Evolutionary conservation across 305 asterid species (phyloP).

Genomic region (Plantago coronopus): DNA sequence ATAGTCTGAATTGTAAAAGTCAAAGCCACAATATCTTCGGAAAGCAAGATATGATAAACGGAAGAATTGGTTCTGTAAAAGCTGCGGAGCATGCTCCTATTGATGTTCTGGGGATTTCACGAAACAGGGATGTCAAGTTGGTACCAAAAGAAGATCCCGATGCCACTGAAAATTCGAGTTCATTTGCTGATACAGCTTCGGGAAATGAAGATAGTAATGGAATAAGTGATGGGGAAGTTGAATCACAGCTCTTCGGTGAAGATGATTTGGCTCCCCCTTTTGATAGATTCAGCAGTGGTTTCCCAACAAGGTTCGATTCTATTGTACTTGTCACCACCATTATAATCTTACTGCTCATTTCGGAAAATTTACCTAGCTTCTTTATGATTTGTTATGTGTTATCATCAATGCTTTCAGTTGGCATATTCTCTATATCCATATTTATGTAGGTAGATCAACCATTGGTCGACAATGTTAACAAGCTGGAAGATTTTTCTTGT

Average conservation of each 20-base stretch:
- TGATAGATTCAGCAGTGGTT: slow-evolving; percentile 60
- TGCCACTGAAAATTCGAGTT: slow-evolving; percentile 84
- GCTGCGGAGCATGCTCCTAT: slow-evolving; percentile 34
- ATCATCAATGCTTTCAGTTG: neutral
- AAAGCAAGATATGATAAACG: slow-evolving; percentile 29
- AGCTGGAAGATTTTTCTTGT: neutral
- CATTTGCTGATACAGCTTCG: slow-evolving; percentile 66
- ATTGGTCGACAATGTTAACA: neutral
- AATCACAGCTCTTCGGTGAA: slow-evolving; percentile 56
- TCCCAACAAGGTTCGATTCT: slow-evolving; percentile 55
- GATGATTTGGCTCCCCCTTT: slow-evolving; percentile 48
- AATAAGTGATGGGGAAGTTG: slow-evolving; percentile 80
- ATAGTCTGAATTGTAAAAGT: slow-evolving; percentile 21
- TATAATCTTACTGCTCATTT: neutral
- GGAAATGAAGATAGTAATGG: slow-evolving; percentile 54
- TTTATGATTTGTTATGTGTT: neutral
- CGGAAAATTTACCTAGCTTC: neutral
- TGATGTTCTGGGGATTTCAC: slow-evolving; percentile 49
- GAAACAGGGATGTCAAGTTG: slow-evolving; percentile 37
- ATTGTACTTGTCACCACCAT: neutral
- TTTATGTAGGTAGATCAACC: neutral
- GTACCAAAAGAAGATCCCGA: slow-evolving; percentile 70
- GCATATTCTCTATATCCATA: neutral
- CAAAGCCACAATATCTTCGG: slow-evolving; percentile 17
- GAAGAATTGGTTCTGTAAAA: slow-evolving; percentile 34